Conservation (phyloP, 192 early-diverging fungal species). For the Backusella mclennaniae region DNA sequence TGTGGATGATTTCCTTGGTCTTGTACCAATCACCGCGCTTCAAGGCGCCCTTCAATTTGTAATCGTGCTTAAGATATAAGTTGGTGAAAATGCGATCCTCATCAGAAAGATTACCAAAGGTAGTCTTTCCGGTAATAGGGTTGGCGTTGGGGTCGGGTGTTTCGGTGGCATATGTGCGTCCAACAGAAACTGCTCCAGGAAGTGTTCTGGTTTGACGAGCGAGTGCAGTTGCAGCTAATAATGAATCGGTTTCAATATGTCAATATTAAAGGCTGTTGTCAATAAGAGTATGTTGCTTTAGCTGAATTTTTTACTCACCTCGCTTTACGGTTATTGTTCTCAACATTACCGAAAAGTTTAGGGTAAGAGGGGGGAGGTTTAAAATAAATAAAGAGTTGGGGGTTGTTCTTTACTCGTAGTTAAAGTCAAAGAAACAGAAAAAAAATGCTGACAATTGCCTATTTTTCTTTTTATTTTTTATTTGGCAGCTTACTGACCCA, state of each 20-base stretch:
- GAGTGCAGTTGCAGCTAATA: slow-evolving; percentile 13
- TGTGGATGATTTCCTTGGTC: slow-evolving; percentile 96
- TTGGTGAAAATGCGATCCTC: slow-evolving; percentile 99
- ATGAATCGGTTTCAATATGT: not conserved
- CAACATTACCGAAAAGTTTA: slow-evolving; percentile 34
- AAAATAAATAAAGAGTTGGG: slow-evolving; percentile 20
- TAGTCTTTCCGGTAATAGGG: slow-evolving; percentile 38
- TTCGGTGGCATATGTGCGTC: slow-evolving; percentile 36
- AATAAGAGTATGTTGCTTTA: not conserved
- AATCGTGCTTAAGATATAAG: slow-evolving; percentile 93
- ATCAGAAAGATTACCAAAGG: slow-evolving; percentile 77
- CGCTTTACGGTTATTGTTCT: slow-evolving; percentile 32
- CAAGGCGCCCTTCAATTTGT: slow-evolving; percentile 79
- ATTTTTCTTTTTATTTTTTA: not conserved
- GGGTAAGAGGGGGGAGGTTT: slow-evolving; percentile 22
- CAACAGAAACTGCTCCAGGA: slow-evolving; percentile 31
- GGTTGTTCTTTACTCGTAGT: slow-evolving; percentile 10
- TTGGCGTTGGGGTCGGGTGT: slow-evolving; percentile 43
- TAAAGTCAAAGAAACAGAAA: slow-evolving; percentile 8
- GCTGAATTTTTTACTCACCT: slow-evolving; percentile 16
- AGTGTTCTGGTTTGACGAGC: slow-evolving; percentile 27
- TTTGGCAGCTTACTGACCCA: not conserved
- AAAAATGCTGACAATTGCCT: slow-evolving; percentile 6
- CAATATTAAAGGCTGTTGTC: not conserved
- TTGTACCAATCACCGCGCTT: slow-evolving; percentile 99